These are phyloP conservation scores for Martiniozyma asiatica DNA, from an alignment of 1,139 yeast species.

Conservation along the genomic window DNA sequence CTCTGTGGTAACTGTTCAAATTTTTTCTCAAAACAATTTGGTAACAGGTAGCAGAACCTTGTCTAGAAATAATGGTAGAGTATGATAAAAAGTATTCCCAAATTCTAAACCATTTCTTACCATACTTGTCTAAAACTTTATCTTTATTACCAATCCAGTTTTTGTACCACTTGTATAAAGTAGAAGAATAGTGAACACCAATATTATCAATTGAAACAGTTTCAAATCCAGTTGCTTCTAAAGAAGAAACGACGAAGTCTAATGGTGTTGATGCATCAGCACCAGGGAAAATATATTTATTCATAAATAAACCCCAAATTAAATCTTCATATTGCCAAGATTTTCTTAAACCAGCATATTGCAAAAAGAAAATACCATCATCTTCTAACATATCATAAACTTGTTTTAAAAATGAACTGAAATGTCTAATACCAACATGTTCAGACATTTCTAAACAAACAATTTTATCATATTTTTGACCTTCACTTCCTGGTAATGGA, in stretches of 20 bases:
- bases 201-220: conserved; percentile 74
- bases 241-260: conserved; percentile 63
- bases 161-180: conserved; percentile 91
- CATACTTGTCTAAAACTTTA: conserved; percentile 66
- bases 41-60: conserved; percentile 87
- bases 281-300: conserved; percentile 94
- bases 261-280: conserved; percentile 95
- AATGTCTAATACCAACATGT: conserved; percentile 89
- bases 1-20: conserved; percentile 71
- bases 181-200: conserved; percentile 88
- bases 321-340: conserved; percentile 92
- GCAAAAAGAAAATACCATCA: conserved; percentile 79
- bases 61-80: conserved; percentile 77
- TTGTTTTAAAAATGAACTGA: conserved; percentile 62
- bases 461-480: conserved; percentile 64
- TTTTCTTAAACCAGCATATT: conserved; percentile 86
- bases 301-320: conserved; percentile 92
- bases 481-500: conserved; percentile 52
- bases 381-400: conserved; percentile 82
- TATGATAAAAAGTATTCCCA: conserved; percentile 87
- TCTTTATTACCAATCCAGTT: conserved; percentile 87
- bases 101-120: conserved; percentile 82
- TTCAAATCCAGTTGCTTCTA: conserved; percentile 83
- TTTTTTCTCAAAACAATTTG: conserved; percentile 88
- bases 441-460: conserved; percentile 94